A percentile compares a stretch with the other conserved stretches of the same genome.
phyloP scores from a whole-genome alignment of 1,284 basidiomycete genomes.

The Ustilago sp. region DNA sequence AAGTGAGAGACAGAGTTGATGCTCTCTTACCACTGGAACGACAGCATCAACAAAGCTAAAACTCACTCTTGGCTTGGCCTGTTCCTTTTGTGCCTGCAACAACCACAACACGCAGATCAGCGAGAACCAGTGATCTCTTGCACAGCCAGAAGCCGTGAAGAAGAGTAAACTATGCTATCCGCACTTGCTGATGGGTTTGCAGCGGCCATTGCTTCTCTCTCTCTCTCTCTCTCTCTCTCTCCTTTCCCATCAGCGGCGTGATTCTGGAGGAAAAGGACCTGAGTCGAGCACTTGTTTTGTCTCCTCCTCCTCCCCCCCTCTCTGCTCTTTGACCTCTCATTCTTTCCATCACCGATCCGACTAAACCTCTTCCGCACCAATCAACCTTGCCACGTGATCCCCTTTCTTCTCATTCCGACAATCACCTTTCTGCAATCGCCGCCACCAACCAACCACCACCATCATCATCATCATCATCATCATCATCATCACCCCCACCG shows the following conservation, averaged over 20 bases:
- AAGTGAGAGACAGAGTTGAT: too few relatives aligned
- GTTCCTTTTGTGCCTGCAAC: not conserved
- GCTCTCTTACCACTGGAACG: too few relatives aligned
- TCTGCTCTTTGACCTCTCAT: not conserved
- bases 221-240: too few relatives aligned
- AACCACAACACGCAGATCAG: not conserved
- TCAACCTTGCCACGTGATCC: not conserved
- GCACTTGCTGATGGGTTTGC: not conserved
- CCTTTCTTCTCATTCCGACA: not conserved
- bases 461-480: not conserved
- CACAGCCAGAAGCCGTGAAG: not conserved
- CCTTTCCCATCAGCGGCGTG: not conserved
- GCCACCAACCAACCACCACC: not conserved
- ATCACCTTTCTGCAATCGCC: not conserved
- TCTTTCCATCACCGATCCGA: constrained; percentile 1
- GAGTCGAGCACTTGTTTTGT: not conserved
- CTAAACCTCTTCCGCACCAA: not conserved
- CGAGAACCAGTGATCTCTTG: not conserved
- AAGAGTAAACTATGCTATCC: not conserved
- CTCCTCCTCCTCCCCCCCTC: not conserved
- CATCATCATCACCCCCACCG: too few relatives aligned
- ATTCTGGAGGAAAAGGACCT: not conserved
- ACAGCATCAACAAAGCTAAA: too few relatives aligned
- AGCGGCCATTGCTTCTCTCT: not conserved
- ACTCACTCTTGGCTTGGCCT: not conserved